Evolutionary conservation across 2,329 filamentous ascomycete species (phyloP).

Genomic region (Hypoxylon sp.): DNA sequence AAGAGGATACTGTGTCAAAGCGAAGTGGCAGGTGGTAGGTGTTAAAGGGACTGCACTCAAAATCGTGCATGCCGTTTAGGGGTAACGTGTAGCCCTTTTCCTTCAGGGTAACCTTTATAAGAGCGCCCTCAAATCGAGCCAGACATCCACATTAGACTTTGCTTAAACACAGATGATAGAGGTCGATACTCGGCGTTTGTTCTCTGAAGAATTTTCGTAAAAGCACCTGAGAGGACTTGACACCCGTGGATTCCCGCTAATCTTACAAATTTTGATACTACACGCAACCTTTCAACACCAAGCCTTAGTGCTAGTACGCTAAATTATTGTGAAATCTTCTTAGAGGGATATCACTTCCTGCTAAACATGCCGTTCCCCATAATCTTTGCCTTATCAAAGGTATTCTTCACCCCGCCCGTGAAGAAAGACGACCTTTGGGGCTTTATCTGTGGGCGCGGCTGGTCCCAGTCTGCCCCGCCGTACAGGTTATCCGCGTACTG

Average conservation of each 20-base stretch:
- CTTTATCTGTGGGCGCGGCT: constrained; percentile 45
- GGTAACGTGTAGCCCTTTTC: not conserved
- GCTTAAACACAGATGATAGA: not conserved
- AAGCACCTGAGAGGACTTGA: not conserved
- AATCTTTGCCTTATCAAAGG: constrained; percentile 50
- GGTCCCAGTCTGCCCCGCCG: constrained; percentile 42
- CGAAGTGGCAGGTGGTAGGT: not conserved
- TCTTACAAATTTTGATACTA: not conserved
- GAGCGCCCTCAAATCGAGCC: not conserved
- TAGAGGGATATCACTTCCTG: constrained; percentile 35
- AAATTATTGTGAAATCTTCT: not conserved
- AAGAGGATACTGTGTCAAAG: not conserved
- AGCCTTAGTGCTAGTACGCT: not conserved
- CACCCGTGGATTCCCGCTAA: not conserved
- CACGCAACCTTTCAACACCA: not conserved
- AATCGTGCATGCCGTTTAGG: not conserved
- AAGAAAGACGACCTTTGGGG: constrained; percentile 50
- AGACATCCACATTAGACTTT: not conserved
- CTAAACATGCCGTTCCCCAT: constrained; percentile 50
- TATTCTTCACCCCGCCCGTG: constrained; percentile 49
- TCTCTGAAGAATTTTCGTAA: not conserved
- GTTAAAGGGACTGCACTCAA: not conserved
- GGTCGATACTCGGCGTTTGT: not conserved
- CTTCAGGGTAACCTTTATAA: not conserved
- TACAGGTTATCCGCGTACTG: constrained; percentile 36